A percentile compares a stretch with the other conserved stretches of the same genome.
Evolutionary conservation across 441 rosid genomes (phyloP).

Genomic region (Pelargonium myrrhifolium): DNA sequence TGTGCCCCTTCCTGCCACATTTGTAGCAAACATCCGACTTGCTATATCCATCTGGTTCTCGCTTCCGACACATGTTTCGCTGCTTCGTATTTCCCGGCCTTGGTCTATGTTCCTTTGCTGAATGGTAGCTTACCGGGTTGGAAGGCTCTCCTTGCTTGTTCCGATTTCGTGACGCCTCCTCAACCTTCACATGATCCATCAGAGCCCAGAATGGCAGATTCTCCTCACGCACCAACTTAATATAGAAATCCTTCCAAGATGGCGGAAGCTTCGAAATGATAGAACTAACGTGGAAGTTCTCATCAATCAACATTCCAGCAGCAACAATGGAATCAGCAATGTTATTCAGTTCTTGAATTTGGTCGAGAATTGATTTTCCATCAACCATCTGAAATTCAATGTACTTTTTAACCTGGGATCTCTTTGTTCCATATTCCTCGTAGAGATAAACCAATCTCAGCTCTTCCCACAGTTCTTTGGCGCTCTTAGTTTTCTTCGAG

Average conservation of each 20-base stretch:
- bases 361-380: constrained; percentile 48
- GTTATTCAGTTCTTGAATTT: constrained; percentile 53
- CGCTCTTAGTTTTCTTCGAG: constrained; percentile 41
- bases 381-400: constrained; percentile 64
- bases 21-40: constrained; percentile 33
- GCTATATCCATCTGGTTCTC: constrained; percentile 38
- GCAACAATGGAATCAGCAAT: constrained; percentile 59
- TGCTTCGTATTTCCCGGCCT: constrained; percentile 31
- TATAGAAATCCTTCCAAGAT: constrained; percentile 69
- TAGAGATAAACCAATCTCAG: constrained; percentile 54
- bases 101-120: constrained; percentile 28
- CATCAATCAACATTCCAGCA: constrained; percentile 52
- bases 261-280: constrained; percentile 70
- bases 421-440: constrained; percentile 55
- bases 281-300: constrained; percentile 64
- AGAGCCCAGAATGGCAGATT: constrained; percentile 45
- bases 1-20: constrained; percentile 67
- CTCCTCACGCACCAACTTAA: constrained; percentile 47
- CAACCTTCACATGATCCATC: constrained; percentile 49
- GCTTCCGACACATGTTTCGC: constrained; percentile 33
- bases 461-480: constrained; percentile 75
- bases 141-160: constrained; percentile 25
- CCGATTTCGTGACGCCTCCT: constrained; percentile 40
- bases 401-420: constrained; percentile 64
- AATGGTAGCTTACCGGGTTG: constrained; percentile 18